Evolutionary conservation across 2,329 filamentous ascomycete genomes (phyloP).

Genomic region (Camillea tinctor): DNA sequence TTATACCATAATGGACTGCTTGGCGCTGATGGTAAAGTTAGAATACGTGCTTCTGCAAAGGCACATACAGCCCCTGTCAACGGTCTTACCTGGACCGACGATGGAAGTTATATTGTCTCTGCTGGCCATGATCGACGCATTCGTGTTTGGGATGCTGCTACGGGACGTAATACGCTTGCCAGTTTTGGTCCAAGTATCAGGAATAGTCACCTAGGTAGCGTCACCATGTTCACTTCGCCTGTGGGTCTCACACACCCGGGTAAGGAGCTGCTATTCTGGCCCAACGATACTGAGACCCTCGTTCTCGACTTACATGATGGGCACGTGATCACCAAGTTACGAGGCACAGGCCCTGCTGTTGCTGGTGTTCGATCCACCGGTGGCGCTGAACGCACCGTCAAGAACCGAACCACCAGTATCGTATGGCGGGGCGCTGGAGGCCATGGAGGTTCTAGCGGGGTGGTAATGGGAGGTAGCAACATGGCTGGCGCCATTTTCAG

Average conservation of each 20-base stretch:
- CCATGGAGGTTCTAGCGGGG: slow-evolving; percentile 52
- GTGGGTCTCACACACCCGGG: slow-evolving; percentile 52
- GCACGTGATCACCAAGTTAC: slow-evolving; percentile 66
- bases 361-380: slow-evolving; percentile 42
- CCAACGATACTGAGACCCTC: slow-evolving; percentile 78
- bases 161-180: slow-evolving; percentile 81
- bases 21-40: slow-evolving; percentile 35
- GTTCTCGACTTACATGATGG: slow-evolving; percentile 79
- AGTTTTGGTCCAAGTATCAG: slow-evolving; percentile 82
- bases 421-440: slow-evolving; percentile 69
- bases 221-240: slow-evolving; percentile 64
- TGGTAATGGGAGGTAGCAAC: slow-evolving; percentile 59
- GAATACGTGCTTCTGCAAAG: slow-evolving; percentile 48
- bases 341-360: slow-evolving; percentile 58
- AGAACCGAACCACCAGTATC: slow-evolving; percentile 70
- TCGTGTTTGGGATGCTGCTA: slow-evolving; percentile 80
- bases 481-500: slow-evolving; percentile 66
- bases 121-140: slow-evolving; percentile 82
- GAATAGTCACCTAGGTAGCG: slow-evolving; percentile 65
- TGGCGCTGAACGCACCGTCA: slow-evolving; percentile 56
- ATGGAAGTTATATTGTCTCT: slow-evolving; percentile 73
- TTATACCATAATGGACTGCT: slow-evolving; percentile 43
- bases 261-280: slow-evolving; percentile 72
- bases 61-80: slow-evolving; percentile 85
- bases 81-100: slow-evolving; percentile 79